Evolutionary conservation across 2,329 filamentous ascomycete species (phyloP), one percentile per base, ranked within the genome.

Genomic region (Hymenoscyphus repandus): DNA sequence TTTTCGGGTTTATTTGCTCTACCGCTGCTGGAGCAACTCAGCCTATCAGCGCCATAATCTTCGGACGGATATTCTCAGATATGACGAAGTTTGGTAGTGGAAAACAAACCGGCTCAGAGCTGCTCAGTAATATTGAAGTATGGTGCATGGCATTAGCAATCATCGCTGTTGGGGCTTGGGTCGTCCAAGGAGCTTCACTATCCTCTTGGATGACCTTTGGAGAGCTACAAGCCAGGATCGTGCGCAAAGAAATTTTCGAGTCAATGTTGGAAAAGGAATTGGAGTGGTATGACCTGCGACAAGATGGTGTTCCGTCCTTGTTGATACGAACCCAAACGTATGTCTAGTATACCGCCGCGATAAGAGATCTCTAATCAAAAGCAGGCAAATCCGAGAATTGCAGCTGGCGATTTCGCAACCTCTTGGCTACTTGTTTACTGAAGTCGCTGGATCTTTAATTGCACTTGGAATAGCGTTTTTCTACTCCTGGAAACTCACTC

Each of bases 401-500:
- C 90, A 96, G 61, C 72, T 85, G 1, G 87, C 88, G 0, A 84
- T 85, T 0, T 92, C 90, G 0, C 85, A 93, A 58, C 85, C 90
- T 0, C 72, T 96, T 0, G 91, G 90, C 0, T 79, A 85, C 40
- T 66, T 87, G 1, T 62, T 87, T 6, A 78, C 82, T 52, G 83
- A 87, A 54, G 58, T 80, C 0, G 72, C 86, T n/a, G 81, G 85
- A 2, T 77, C 82, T 0, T 31, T 85, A 4, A 79, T 80, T 4
- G 86, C 86, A 7, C 69, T 96, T 1, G 72, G 71, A 0, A 73
- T 96, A 1, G 89, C 90, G 0, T 77, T 96, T 30, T 85, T 81
- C 64, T 86, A 80, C 60, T 93, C 88, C 0, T 96, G 88, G 89
- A 85, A 85, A 55, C 74, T 97, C 13, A 90, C 91, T 0, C 72